A percentile compares a stretch with the other conserved stretches of the same genome.
These are phyloP conservation scores for Apiotrichum gracile DNA, from an alignment of 1,284 basidiomycete species.

Conservation along the genomic window DNA sequence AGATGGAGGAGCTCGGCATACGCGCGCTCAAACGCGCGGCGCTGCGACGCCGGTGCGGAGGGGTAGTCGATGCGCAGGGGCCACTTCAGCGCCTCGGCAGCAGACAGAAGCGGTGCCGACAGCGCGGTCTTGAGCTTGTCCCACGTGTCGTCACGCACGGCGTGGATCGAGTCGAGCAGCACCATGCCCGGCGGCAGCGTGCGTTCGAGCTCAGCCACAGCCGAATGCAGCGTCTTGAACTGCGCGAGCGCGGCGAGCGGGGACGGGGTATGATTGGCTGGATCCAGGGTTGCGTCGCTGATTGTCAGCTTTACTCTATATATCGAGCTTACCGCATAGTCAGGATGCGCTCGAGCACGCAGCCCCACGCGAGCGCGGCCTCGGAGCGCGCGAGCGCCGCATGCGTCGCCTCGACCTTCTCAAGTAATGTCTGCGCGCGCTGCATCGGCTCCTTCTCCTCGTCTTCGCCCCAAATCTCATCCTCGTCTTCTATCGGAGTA, in stretches of 20 bases:
- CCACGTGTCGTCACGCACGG: slow-evolving; percentile 66
- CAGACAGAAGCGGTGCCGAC: slow-evolving; percentile 56
- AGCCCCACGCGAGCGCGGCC: slow-evolving; percentile 67
- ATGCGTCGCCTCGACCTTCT: slow-evolving; percentile 73
- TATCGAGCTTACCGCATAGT: slow-evolving; percentile 60
- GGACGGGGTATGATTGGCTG: slow-evolving; percentile 46
- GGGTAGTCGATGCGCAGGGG: slow-evolving; percentile 64
- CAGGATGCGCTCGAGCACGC: slow-evolving; percentile 64
- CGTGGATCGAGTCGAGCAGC: slow-evolving; percentile 51
- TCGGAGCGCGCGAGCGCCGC: slow-evolving; percentile 63
- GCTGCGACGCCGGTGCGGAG: slow-evolving; percentile 51
- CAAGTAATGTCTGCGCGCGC: slow-evolving; percentile 23
- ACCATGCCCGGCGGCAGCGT: slow-evolving; percentile 49
- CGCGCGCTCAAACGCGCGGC: slow-evolving; percentile 62
- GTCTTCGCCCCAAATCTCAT: background rate
- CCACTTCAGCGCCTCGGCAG: slow-evolving; percentile 72
- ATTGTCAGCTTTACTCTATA: slow-evolving; percentile 15
- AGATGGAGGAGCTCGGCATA: slow-evolving; percentile 69
- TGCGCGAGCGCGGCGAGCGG: slow-evolving; percentile 50
- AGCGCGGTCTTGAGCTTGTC: slow-evolving; percentile 60
- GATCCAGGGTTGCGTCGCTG: slow-evolving; percentile 38
- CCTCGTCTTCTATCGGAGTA: background rate
- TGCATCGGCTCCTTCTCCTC: slow-evolving; percentile 1
- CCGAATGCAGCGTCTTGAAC: slow-evolving; percentile 59
- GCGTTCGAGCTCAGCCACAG: slow-evolving; percentile 51